These are phyloP conservation scores for Phyllosticta citriasiana DNA, from an alignment of 2,329 filamentous ascomycete species.

Conservation along the genomic window DNA sequence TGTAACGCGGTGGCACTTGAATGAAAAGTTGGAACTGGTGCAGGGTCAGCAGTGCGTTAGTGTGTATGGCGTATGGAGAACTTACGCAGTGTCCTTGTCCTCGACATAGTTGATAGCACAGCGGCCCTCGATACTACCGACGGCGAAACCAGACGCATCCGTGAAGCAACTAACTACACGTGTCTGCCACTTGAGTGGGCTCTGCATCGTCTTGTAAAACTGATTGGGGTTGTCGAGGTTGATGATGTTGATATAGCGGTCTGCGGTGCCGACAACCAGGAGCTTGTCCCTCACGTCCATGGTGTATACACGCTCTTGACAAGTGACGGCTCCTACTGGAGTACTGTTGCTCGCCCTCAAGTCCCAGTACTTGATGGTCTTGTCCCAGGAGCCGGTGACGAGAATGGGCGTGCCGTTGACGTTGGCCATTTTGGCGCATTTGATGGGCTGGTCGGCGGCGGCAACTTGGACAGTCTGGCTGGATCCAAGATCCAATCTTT, in stretches of 20 bases:
- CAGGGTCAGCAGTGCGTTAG: constrained; percentile 6
- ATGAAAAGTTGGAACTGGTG: constrained; percentile 75
- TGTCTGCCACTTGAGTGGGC: constrained; percentile 97
- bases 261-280: constrained; percentile 84
- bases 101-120: constrained; percentile 98
- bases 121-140: constrained; percentile 91
- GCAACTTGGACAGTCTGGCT: constrained; percentile 56
- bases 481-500: constrained; percentile 70
- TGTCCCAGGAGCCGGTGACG: constrained; percentile 88
- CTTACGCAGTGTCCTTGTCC: constrained; percentile 70
- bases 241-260: constrained; percentile 92
- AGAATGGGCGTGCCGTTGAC: constrained; percentile 64
- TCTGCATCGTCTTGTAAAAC: constrained; percentile 94
- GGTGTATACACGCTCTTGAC: constrained; percentile 74
- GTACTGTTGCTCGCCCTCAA: constrained; percentile 46
- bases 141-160: constrained; percentile 83
- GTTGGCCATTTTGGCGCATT: constrained; percentile 56
- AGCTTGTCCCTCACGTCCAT: constrained; percentile 87
- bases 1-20: constrained; percentile 93
- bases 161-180: constrained; percentile 89
- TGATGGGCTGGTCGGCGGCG: constrained; percentile 75
- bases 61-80: neutral
- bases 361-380: constrained; percentile 86
- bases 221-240: constrained; percentile 79
- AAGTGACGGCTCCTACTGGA: constrained; percentile 55